Base-by-base conservation (phyloP, 495 filamentous ascomycete genomes). In the Aspergillus bertholletiae region DNA sequence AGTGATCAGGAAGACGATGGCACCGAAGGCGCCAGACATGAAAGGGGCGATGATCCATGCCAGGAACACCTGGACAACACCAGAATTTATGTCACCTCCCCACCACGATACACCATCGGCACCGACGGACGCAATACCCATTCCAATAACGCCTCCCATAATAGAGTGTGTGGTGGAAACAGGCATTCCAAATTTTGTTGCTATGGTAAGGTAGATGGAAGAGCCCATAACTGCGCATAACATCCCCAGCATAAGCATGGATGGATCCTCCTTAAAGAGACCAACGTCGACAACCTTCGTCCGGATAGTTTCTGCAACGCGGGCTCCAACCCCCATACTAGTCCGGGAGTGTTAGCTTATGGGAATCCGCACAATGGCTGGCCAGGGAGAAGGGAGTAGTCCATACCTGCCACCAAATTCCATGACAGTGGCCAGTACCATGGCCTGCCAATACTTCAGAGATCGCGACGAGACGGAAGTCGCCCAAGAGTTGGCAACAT, bases 121-220 rank as follows among this genome's bases (percentile, higher is more conserved):
- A 5, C 58, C 58, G 21, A 61, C 51, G 7, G 51, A 28, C 5
- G 58, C 58, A 17, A 61, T 23, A 11, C 58, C 58, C 58, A 61
- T 57, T 1, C 58, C 58, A 32, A 61, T 54, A 1, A 61, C 54
- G 23, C 58, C 58, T 3, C 58, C 58, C 58, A 61, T 46, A 26
- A 61, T 61, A 11, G 58, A 61, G 26, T 61, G 58, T 2, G 58
- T 61, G n/a, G 58, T 61, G 2, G 58, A 62, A n/a, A 58, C 55
- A 8, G 59, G 59, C 22, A 62, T 54, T 23, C 59, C 59, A 39
- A 58, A 46, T 27, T 41, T 55, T 7, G 59, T 62, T 12, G 54
- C 55, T 20, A 58, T 24, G 1, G 53, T 62, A 4, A 62, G 55
- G 30, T 53, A 62, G 27, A 54, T 18, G 3, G 59, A 55, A 2